phyloP scores from a whole-genome alignment of 140 eudicot genomes.

The Senecio squalidus region DNA sequence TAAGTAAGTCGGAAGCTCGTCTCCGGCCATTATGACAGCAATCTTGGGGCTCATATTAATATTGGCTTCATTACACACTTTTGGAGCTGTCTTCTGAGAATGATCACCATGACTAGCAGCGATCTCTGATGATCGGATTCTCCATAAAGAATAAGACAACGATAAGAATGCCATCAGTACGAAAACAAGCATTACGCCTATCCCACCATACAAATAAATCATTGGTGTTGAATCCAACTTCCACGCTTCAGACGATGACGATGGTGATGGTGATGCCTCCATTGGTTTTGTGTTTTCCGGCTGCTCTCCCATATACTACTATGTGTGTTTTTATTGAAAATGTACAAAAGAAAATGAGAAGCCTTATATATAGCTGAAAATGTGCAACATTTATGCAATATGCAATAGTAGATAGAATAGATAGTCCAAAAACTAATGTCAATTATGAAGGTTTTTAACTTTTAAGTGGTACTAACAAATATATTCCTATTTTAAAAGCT shows the following conservation, averaged over 20 bases:
- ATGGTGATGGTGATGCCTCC: slow-evolving; percentile 7
- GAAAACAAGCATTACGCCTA: slow-evolving; percentile 46
- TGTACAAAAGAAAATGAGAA: background rate
- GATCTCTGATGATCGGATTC: background rate
- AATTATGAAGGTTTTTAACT: background rate
- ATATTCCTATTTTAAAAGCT: no score
- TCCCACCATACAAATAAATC: slow-evolving; percentile 45
- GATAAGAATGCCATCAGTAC: slow-evolving; percentile 46
- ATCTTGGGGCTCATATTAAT: slow-evolving; percentile 33
- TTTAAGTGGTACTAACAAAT: background rate
- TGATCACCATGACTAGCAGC: background rate
- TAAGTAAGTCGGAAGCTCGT: slow-evolving; percentile 50
- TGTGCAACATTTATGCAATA: slow-evolving; percentile 10
- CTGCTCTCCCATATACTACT: slow-evolving; percentile 5
- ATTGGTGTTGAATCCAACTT: slow-evolving; percentile 42
- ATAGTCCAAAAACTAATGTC: no score
- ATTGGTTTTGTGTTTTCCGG: slow-evolving; percentile 13
- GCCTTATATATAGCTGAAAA: background rate
- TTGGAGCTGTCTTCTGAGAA: slow-evolving; percentile 1
- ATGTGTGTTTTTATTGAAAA: background rate
- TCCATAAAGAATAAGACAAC: slow-evolving; percentile 41
- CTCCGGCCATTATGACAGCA: slow-evolving; percentile 84
- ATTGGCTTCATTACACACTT: slow-evolving; percentile 3
- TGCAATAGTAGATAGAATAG: background rate
- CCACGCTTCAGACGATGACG: no score